phyloP scores from a whole-genome alignment of 169 alveolate genomes.

The Eimeria brunetti region DNA sequence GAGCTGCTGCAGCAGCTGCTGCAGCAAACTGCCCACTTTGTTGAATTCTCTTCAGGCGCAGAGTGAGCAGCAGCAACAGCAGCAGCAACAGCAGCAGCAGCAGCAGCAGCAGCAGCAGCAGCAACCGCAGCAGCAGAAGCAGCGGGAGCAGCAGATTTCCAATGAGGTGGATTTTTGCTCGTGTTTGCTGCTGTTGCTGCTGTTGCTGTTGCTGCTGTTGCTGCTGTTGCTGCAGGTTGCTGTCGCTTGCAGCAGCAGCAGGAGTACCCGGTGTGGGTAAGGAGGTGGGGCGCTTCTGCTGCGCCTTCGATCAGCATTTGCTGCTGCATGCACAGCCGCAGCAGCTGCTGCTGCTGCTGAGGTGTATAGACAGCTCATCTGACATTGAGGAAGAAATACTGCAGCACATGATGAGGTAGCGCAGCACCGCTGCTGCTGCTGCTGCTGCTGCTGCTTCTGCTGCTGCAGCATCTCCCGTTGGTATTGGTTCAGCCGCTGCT shows the following conservation, averaged over 20 bases:
- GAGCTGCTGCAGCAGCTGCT: constrained; percentile 27
- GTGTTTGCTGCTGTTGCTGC: constrained; percentile 30
- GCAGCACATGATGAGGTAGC: constrained; percentile 16
- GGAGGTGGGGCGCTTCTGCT: background rate
- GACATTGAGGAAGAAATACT: background rate
- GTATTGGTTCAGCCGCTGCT: background rate
- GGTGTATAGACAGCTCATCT: constrained; percentile 18
- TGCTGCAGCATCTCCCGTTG: too few species aligned
- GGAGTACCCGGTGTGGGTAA: background rate
- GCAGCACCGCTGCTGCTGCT: constrained; percentile 43
- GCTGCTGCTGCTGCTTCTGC: constrained; percentile 48
- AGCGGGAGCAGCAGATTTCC: too few species aligned
- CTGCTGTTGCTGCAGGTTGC: constrained; percentile 61
- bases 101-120: constrained; percentile 15
- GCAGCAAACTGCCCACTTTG: constrained; percentile 46
- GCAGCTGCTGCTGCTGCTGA: constrained; percentile 60
- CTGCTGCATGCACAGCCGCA: constrained; percentile 58
- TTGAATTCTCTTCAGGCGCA: background rate
- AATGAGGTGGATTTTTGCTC: background rate
- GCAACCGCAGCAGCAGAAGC: background rate
- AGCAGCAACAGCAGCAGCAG: constrained; percentile 34
- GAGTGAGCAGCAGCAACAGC: constrained; percentile 42
- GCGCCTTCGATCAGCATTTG: constrained; percentile 16
- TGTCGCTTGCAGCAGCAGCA: constrained; percentile 40
- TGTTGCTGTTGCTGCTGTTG: constrained; percentile 35